Evolutionary conservation across 208 protist genomes (phyloP).

Genomic region (Acanthamoeba lenticulata): DNA sequence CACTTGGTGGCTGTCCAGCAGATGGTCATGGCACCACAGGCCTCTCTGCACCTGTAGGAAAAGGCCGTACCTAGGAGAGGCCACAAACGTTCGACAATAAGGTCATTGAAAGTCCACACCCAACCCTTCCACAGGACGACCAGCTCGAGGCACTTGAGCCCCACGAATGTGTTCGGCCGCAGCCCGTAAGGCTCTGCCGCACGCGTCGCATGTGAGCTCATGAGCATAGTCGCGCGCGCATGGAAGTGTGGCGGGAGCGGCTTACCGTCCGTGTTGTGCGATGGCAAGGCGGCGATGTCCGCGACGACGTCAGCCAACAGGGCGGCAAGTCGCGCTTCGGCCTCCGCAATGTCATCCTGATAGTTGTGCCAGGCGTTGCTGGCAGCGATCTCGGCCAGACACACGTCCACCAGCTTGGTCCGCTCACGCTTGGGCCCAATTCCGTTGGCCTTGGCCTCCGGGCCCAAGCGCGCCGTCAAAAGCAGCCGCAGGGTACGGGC

Average conservation of each 20-base stretch:
- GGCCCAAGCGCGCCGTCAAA: not conserved
- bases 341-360: not conserved
- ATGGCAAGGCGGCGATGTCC: not conserved
- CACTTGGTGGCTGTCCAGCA: not conserved
- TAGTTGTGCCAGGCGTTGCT: not conserved
- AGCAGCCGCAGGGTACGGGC: not conserved
- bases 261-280: not conserved
- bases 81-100: not conserved
- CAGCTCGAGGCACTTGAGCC: not conserved
- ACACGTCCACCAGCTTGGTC: not conserved
- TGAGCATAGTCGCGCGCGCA: not conserved
- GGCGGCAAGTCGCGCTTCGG: not conserved
- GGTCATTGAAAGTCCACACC: not conserved
- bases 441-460: not conserved
- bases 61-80: not conserved
- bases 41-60: not conserved
- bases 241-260: not conserved
- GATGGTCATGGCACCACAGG: not conserved
- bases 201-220: not conserved
- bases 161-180: not conserved
- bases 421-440: not conserved
- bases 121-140: not conserved
- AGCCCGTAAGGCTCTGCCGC: not conserved
- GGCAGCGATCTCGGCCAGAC: not conserved
- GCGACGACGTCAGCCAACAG: not conserved